Conservation (phyloP, 495 filamentous ascomycete genomes). For the Viridothelium virens region DNA sequence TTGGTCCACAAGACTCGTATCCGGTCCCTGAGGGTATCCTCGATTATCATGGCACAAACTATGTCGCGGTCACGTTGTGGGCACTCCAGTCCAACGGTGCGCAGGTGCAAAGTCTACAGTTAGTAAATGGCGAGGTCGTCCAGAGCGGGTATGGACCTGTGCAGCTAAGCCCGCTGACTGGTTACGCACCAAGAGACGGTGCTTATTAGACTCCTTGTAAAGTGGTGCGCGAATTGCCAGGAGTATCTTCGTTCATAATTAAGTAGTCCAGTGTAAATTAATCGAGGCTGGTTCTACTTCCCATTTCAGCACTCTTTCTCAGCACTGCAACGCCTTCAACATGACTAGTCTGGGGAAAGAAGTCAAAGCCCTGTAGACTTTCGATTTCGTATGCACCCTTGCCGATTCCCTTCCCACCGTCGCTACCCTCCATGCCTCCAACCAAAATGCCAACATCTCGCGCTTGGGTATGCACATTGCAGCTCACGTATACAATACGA, state of each 20-base stretch:
- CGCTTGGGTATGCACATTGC: constrained; percentile 96
- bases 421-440: constrained; percentile 45
- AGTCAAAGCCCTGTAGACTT: constrained; percentile 88
- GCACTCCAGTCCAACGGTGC: constrained; percentile 53
- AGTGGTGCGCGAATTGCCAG: neutral
- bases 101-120: constrained; percentile 48
- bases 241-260: neutral
- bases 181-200: constrained; percentile 43
- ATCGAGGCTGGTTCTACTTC: neutral
- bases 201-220: constrained; percentile 40
- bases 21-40: constrained; percentile 35
- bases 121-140: constrained; percentile 46
- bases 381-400: constrained; percentile 73
- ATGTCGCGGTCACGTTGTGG: constrained; percentile 35
- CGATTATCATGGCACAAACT: constrained; percentile 36
- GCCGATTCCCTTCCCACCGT: constrained; percentile 35
- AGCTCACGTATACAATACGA: constrained; percentile 86
- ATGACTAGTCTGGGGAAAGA: constrained; percentile 96
- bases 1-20: constrained; percentile 58
- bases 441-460: constrained; percentile 82
- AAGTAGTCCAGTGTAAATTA: neutral
- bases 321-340: constrained; percentile 90
- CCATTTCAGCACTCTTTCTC: constrained; percentile 11
- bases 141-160: constrained; percentile 48
- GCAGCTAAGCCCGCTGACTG: constrained; percentile 44